Base-by-base conservation (phyloP, 2,329 filamentous ascomycete genomes). In the Periconia macrospinosa region DNA sequence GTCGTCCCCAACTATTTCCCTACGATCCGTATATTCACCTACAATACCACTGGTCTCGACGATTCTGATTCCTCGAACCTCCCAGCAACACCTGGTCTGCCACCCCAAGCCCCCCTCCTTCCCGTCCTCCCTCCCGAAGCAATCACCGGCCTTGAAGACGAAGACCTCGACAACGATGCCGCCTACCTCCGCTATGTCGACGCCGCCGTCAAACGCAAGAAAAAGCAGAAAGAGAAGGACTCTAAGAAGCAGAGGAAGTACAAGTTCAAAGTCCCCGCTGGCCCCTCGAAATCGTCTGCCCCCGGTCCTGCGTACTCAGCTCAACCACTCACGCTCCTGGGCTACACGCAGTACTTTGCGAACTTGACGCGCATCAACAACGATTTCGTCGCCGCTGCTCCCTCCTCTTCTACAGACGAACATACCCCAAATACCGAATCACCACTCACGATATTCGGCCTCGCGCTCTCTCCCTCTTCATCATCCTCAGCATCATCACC, bases 1-100 rank as follows among this genome's bases (percentile, higher is more conserved):
- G 79, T 99, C 37, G 90, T 97, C 9, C 94, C 93, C 7, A 97
- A 94, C 68, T 96, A 91, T 73, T 94, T 92, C 60, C 94, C 93
- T 0, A 92, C 90, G 0, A 75, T 97, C 30, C 85, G 92, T n/a
- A 83, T 99, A n/a, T 80, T 93, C 59, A 91, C 96, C 67, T 99
- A 97, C 79, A 97, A 99, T 70, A 91, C 91, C 50, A 90, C 81
- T 0, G 91, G 91, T 0, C 71, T 96, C 3, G 88, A 91, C 59
- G 66, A 84, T 18, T 17, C 54, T 17, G 47, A 67, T 10, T 46
- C 60, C 10, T 49, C 56, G 3, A 49, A 23, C 13, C 8, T 30
- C 7, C n/a, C 43, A n/a, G 6, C 17, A 17, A 23, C 20, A 17
- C 23, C 23, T 27, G 23, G 23, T 8, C 23, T 27, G 23, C 23